phyloP scores from a whole-genome alignment of 2,329 filamentous ascomycete species.

The Grosmannia serpens region DNA sequence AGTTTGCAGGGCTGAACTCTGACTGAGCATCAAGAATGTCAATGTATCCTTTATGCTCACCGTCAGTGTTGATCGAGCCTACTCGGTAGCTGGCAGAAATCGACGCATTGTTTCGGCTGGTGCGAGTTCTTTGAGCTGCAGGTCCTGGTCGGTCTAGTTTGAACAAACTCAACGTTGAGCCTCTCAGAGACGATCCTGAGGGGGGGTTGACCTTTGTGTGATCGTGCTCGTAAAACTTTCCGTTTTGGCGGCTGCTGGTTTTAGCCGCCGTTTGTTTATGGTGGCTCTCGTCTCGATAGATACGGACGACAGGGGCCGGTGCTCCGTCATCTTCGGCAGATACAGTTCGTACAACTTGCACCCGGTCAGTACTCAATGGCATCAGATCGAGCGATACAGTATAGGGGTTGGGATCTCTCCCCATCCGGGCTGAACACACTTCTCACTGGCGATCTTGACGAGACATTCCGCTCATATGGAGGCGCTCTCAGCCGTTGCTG shows the following conservation, averaged over 20 bases:
- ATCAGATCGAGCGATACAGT: background rate
- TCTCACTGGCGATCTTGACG: slow-evolving; percentile 13
- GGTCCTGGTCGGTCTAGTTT: background rate
- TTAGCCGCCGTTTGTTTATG: slow-evolving; percentile 28
- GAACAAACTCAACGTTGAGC: background rate
- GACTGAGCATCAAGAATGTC: slow-evolving; percentile 49
- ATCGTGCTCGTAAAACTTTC: background rate
- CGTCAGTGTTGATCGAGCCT: background rate
- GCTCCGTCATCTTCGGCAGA: slow-evolving; percentile 5
- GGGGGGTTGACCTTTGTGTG: background rate
- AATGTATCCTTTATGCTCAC: slow-evolving; percentile 21
- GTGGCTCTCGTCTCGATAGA: slow-evolving; percentile 16
- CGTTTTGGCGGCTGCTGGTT: slow-evolving; percentile 3
- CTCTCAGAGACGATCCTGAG: background rate
- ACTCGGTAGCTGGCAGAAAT: background rate
- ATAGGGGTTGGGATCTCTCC: background rate
- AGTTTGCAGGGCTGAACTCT: slow-evolving; percentile 35
- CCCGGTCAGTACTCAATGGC: background rate
- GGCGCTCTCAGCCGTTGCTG: slow-evolving; percentile 11
- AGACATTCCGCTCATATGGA: slow-evolving; percentile 12
- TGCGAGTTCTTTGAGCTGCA: background rate
- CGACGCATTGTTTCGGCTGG: background rate
- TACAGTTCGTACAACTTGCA: background rate
- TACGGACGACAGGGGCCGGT: slow-evolving; percentile 20
- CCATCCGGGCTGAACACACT: slow-evolving; percentile 10